Evolutionary conservation across 768 basidiomycete species (phyloP).

Genomic region (Mycena metata): DNA sequence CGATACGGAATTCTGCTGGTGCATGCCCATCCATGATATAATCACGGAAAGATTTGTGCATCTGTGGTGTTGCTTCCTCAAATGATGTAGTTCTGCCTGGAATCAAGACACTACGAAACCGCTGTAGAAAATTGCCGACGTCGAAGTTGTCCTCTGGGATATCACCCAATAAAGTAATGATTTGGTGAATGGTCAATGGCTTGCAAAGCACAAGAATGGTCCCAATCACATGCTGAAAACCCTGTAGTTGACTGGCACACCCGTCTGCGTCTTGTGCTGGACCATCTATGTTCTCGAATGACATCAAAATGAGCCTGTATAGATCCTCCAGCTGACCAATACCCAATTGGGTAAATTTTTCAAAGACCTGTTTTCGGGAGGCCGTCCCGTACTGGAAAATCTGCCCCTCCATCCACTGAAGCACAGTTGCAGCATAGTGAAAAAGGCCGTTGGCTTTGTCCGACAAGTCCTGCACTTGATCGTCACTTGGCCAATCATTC

Average conservation of each 20-base stretch:
- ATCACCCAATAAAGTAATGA: too few species aligned
- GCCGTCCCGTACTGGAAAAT: background rate
- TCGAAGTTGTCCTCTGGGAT: too few species aligned
- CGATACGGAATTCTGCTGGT: too few species aligned
- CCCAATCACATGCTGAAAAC: background rate
- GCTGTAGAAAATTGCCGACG: background rate
- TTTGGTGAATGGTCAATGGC: too few species aligned
- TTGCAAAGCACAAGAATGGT: too few species aligned
- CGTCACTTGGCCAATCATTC: background rate
- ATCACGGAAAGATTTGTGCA: too few species aligned
- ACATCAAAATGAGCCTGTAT: slow-evolving; percentile 15
- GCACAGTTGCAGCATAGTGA: slow-evolving; percentile 12
- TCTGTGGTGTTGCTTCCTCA: too few species aligned
- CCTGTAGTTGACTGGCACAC: background rate
- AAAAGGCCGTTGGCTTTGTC: slow-evolving; percentile 6
- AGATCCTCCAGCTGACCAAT: background rate
- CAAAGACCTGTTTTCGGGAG: background rate
- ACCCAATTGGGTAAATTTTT: background rate
- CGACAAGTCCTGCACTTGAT: background rate
- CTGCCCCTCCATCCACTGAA: slow-evolving; percentile 14
- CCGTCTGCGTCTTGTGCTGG: background rate
- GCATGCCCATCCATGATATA: too few species aligned
- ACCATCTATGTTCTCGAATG: slow-evolving; percentile 2
- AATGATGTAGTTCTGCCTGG: too few species aligned
- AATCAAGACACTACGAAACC: too few species aligned